Evolutionary conservation across 2,329 filamentous ascomycete species (phyloP).

Genomic region (Aspergillus sp.): DNA sequence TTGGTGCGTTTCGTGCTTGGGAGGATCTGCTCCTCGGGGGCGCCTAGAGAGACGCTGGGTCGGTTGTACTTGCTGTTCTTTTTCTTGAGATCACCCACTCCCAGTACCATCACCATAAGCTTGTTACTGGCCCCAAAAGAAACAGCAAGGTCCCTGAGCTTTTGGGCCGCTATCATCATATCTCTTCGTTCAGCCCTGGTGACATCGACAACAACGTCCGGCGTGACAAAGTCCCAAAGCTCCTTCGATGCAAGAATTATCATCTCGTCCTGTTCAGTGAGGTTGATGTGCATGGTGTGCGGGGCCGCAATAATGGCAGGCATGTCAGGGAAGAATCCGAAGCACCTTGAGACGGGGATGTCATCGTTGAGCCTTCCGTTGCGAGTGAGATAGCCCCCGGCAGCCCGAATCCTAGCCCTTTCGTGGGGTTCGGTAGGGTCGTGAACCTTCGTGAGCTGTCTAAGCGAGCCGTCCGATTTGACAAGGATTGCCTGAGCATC

Average conservation of each 20-base stretch:
- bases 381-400: constrained; percentile 91
- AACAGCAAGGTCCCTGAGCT: constrained; percentile 90
- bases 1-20: constrained; percentile 65
- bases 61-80: constrained; percentile 72
- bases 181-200: constrained; percentile 82
- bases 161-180: constrained; percentile 92
- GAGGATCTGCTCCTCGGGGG: constrained; percentile 63
- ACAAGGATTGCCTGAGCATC: constrained; percentile 96
- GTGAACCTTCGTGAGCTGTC: constrained; percentile 84
- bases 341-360: constrained; percentile 88
- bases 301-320: constrained; percentile 91
- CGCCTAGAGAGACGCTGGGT: constrained; percentile 81
- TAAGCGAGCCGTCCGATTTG: constrained; percentile 79
- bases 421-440: constrained; percentile 86
- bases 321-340: constrained; percentile 91
- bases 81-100: constrained; percentile 85
- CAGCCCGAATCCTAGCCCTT: constrained; percentile 84
- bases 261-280: constrained; percentile 89
- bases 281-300: constrained; percentile 72
- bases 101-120: constrained; percentile 99
- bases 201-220: constrained; percentile 88
- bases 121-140: constrained; percentile 92
- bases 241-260: constrained; percentile 88
- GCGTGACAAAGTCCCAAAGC: constrained; percentile 91
- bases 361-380: constrained; percentile 91